Conservation (phyloP, 2,329 filamentous ascomycete species). For the Botryosphaeria dothidea region DNA sequence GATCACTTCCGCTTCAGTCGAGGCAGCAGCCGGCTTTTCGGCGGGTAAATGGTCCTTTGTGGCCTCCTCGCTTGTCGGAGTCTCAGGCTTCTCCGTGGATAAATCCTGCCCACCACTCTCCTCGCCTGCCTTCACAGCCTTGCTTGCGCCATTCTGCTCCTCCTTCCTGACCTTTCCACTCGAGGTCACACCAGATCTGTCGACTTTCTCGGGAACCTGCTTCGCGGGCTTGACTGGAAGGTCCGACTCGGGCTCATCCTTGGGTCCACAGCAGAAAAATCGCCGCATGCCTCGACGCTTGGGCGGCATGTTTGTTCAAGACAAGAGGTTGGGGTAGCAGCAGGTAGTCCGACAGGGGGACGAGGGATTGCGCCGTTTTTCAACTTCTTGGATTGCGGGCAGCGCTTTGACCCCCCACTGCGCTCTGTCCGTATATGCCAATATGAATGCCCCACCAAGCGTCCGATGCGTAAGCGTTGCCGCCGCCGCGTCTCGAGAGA, state of each 20-base stretch:
- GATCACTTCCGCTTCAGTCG: constrained; percentile 3
- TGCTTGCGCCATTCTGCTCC: background rate
- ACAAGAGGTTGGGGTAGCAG: constrained; percentile 2
- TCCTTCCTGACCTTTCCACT: constrained; percentile 4
- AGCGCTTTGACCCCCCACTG: constrained; percentile 10
- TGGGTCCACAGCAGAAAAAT: constrained; percentile 14
- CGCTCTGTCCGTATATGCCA: constrained; percentile 12
- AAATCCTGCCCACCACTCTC: background rate
- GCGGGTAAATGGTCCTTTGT: constrained; percentile 11
- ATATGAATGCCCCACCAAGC: constrained; percentile 13
- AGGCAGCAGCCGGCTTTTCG: constrained; percentile 9
- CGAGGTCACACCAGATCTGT: constrained; percentile 3
- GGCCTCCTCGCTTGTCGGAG: constrained; percentile 12
- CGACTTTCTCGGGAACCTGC: constrained; percentile 9
- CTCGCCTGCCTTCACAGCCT: background rate
- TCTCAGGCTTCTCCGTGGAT: background rate
- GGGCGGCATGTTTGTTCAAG: constrained; percentile 9
- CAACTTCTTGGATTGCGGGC: constrained; percentile 9
- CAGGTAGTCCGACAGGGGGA: constrained; percentile 5
- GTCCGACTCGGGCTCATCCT: constrained; percentile 5
- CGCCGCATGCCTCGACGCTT: constrained; percentile 14
- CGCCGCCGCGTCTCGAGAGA: constrained; percentile 8
- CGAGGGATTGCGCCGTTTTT: constrained; percentile 14
- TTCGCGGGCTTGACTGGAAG: constrained; percentile 11
- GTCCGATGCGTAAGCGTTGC: constrained; percentile 9